A percentile compares a stretch with the other conserved stretches of the same genome.
These are phyloP conservation scores for Juglanconis juglandina DNA, from an alignment of 2,329 filamentous ascomycete genomes.

Conservation along the genomic window DNA sequence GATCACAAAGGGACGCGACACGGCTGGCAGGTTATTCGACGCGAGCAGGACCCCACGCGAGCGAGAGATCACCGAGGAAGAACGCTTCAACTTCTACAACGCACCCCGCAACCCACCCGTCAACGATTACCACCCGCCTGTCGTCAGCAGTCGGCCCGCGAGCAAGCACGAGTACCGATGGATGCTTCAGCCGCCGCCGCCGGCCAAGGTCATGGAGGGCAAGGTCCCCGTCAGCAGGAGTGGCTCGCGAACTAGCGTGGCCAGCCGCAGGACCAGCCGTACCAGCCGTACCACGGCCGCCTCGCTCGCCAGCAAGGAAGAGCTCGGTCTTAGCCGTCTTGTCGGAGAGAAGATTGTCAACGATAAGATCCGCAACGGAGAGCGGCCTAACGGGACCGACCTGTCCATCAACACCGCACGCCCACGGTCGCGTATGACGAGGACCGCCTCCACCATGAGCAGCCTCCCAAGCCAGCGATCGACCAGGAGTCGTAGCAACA, in stretches of 20 bases:
- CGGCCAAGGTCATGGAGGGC: constrained; percentile 85
- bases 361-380: constrained; percentile 43
- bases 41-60: constrained; percentile 49
- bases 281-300: constrained; percentile 30
- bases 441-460: constrained; percentile 22
- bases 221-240: constrained; percentile 69
- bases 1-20: constrained; percentile 56
- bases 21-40: constrained; percentile 52
- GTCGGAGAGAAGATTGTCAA: constrained; percentile 44
- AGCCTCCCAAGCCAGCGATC: constrained; percentile 24
- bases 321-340: constrained; percentile 39
- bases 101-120: constrained; percentile 66
- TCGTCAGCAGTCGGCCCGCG: constrained; percentile 71
- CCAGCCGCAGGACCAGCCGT: constrained; percentile 39
- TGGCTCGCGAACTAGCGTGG: constrained; percentile 52
- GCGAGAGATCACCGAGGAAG: constrained; percentile 47
- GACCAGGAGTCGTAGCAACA: constrained; percentile 23
- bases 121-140: constrained; percentile 81
- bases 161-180: constrained; percentile 71
- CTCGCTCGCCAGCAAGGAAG: constrained; percentile 31
- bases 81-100: constrained; percentile 57
- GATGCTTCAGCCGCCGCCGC: constrained; percentile 93
- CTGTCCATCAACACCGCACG: constrained; percentile 20
- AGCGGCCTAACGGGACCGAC: constrained; percentile 29
- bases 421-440: constrained; percentile 22